phyloP scores from a whole-genome alignment of 192 early-diverging fungal genomes.

The Rhizophlyctis rosea region DNA sequence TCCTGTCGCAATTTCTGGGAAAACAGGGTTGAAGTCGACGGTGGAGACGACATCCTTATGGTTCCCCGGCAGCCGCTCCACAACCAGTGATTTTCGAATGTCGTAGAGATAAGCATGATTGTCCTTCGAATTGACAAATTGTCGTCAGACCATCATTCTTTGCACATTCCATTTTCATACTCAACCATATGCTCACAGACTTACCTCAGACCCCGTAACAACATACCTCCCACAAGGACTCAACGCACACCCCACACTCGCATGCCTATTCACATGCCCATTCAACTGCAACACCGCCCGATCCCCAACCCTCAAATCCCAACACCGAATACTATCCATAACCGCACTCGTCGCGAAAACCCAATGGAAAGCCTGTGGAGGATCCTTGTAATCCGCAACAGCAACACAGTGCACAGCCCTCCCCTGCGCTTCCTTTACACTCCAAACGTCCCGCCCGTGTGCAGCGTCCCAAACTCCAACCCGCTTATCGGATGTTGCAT shows the following conservation, averaged over 20 bases:
- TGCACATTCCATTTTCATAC: neutral
- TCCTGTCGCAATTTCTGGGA: slow-evolving; percentile 13
- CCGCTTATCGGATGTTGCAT: slow-evolving; percentile 18
- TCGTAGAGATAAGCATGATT: slow-evolving; percentile 43
- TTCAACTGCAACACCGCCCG: slow-evolving; percentile 28
- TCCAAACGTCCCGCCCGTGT: slow-evolving; percentile 2
- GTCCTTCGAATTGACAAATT: slow-evolving; percentile 13
- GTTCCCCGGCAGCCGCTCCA: slow-evolving; percentile 9
- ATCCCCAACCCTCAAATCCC: slow-evolving; percentile 34
- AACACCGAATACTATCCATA: slow-evolving; percentile 30
- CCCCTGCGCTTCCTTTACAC: slow-evolving; percentile 4
- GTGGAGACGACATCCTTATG: slow-evolving; percentile 27
- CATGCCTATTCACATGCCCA: slow-evolving; percentile 35
- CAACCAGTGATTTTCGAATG: slow-evolving; percentile 19
- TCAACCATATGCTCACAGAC: neutral
- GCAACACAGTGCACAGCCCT: slow-evolving; percentile 15
- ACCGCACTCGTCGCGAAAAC: slow-evolving; percentile 16
- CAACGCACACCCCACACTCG: slow-evolving; percentile 26
- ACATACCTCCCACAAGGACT: slow-evolving; percentile 35
- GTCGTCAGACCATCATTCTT: neutral
- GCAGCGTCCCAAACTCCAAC: slow-evolving; percentile 27
- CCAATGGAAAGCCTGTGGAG: slow-evolving; percentile 4
- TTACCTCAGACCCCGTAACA: slow-evolving; percentile 33
- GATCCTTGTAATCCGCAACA: slow-evolving; percentile 10
- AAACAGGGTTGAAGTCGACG: slow-evolving; percentile 26